Percentiles rank a stretch among this genome's conserved stretches.
phyloP scores from a whole-genome alignment of 2,329 filamentous ascomycete species.

The Colletotrichum melonis region DNA sequence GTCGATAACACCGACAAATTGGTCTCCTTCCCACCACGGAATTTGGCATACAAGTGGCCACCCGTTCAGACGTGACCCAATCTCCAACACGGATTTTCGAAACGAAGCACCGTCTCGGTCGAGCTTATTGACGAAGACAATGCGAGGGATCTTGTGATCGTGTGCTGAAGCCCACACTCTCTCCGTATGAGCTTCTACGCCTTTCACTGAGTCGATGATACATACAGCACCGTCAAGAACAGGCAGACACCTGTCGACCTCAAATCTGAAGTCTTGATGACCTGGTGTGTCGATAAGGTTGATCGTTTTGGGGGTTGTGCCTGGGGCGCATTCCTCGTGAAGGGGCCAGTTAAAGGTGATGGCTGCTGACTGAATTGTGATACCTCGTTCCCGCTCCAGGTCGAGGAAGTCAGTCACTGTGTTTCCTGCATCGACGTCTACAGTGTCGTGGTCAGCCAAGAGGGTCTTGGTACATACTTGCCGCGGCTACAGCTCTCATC shows the following conservation, averaged over 20 bases:
- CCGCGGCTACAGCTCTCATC: background rate
- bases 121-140: slow-evolving; percentile 83
- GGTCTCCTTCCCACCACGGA: slow-evolving; percentile 89
- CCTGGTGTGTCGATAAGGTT: slow-evolving; percentile 97
- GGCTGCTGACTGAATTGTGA: slow-evolving; percentile 97
- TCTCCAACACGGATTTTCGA: slow-evolving; percentile 85
- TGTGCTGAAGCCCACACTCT: slow-evolving; percentile 95
- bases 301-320: slow-evolving; percentile 71
- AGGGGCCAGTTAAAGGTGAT: slow-evolving; percentile 96
- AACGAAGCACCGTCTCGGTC: slow-evolving; percentile 85
- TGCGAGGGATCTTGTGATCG: slow-evolving; percentile 84
- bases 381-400: slow-evolving; percentile 89
- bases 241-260: slow-evolving; percentile 89
- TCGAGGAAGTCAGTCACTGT: slow-evolving; percentile 98
- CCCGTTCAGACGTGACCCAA: slow-evolving; percentile 80
- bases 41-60: slow-evolving; percentile 96
- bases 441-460: background rate
- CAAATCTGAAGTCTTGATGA: slow-evolving; percentile 97
- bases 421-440: slow-evolving; percentile 94
- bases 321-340: slow-evolving; percentile 52
- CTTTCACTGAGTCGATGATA: slow-evolving; percentile 90
- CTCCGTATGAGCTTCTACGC: slow-evolving; percentile 96
- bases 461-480: background rate
- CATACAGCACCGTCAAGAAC: slow-evolving; percentile 93
- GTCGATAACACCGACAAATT: slow-evolving; percentile 87